These are phyloP conservation scores for Epichloe elymi DNA, from an alignment of 2,329 filamentous ascomycete species.

Conservation along the genomic window DNA sequence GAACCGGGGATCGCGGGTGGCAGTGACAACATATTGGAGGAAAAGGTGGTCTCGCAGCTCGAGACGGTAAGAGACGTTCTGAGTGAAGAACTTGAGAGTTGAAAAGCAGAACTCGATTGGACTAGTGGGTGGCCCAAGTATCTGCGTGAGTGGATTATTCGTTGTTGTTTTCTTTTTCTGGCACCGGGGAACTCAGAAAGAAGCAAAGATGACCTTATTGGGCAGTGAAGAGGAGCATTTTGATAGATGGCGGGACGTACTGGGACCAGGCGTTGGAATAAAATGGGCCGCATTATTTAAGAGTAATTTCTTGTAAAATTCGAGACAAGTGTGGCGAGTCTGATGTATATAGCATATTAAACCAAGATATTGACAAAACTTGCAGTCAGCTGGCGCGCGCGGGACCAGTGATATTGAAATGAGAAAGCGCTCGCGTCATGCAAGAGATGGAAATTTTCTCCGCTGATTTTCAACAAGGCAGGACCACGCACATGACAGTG, in stretches of 20 bases:
- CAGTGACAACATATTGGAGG: conserved; percentile 56
- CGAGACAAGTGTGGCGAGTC: too few species aligned
- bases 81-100: conserved; percentile 34
- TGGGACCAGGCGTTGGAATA: conserved; percentile 9
- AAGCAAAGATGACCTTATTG: neutral
- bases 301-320: neutral
- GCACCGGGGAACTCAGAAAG: neutral
- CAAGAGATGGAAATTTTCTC: neutral
- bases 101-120: conserved; percentile 5
- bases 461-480: neutral
- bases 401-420: neutral
- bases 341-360: too few species aligned
- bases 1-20: conserved; percentile 21
- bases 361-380: too few species aligned
- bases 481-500: neutral
- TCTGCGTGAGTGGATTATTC: neutral
- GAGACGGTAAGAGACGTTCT: conserved; percentile 44
- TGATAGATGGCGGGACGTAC: neutral
- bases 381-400: too few species aligned
- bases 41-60: conserved; percentile 60
- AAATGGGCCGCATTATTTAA: conserved; percentile 1
- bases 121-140: neutral
- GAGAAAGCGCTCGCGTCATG: neutral
- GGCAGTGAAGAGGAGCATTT: conserved; percentile 2
- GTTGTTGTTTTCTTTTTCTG: neutral